Base-by-base conservation (phyloP, 495 filamentous ascomycete species). In the Aspergillus cristatus region DNA sequence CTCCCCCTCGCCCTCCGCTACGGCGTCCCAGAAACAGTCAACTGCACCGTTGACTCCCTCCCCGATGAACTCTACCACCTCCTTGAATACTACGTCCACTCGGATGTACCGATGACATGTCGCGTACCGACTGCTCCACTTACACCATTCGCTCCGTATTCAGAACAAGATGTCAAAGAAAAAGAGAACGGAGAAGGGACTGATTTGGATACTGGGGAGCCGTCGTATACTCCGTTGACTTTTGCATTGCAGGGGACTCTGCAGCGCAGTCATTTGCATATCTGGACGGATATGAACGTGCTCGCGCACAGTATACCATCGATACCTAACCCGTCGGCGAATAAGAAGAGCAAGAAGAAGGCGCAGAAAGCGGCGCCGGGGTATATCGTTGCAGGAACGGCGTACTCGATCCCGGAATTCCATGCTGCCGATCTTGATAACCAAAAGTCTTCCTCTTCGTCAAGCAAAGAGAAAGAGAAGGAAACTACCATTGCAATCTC, bases 61-160 rank as follows among this genome's bases (percentile, higher is more conserved):
- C 67, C 78, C 52, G 91, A 98, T 62, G 75, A 81, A 14, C 80
- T 94, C 70, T 98, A 91, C 74, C 91, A 98, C 64, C 81, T 97
- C 30, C 78, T 96, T 58, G 91, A 98, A 65, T 96, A 95, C 74
- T 97, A 96, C 75, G 81, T 97, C 50, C 91, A 97, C 70, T 86
- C 82, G 66, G 91, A 98, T 58, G 86, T 84, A 8, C 91, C 91
- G 18, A 73, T 98, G 32, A 81, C 86, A 33, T 98, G 91, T 63
- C 89, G 91, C 41, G 75, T 97, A 2, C 89, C 90, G 28, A 79
- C 86, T 7, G 78, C 76, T 5, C 89, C 89, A 0, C 49, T 57
- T 16, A 40, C 42, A n/a, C 37, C 45, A 11, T 41, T 52, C 33
- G 47, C 48, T n/a, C 34, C 26, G 17, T 8, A 4, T 10, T 14